Evolutionary conservation across 2,329 filamentous ascomycete species (phyloP).

Genomic region (Colletotrichum sansevieriae): DNA sequence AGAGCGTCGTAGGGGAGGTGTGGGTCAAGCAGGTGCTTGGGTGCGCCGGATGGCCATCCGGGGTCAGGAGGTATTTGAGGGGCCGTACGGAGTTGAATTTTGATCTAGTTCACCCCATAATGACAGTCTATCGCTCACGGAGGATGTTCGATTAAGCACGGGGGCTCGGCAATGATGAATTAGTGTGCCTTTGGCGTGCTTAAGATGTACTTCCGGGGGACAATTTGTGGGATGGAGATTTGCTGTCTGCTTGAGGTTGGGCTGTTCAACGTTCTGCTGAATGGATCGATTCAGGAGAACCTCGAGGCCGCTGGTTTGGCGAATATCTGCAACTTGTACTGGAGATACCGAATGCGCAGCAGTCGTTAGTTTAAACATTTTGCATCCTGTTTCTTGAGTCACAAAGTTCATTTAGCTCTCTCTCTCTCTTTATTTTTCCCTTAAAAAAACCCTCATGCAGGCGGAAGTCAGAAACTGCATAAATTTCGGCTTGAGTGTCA

Average conservation of each 20-base stretch:
- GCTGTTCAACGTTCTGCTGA: constrained; percentile 1
- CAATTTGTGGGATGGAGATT: neutral
- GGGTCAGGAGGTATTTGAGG: constrained; percentile 10
- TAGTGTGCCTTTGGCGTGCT: neutral
- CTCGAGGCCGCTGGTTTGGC: neutral
- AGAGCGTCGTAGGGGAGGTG: constrained; percentile 12
- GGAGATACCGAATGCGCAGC: no score
- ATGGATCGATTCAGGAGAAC: constrained; percentile 12
- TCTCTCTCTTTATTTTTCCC: no score
- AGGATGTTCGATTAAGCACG: neutral
- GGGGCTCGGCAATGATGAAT: neutral
- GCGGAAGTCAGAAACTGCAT: no score
- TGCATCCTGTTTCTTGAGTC: no score
- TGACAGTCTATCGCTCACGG: neutral
- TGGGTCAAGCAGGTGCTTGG: no score
- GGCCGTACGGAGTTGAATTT: constrained; percentile 17
- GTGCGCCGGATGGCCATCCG: constrained; percentile 21
- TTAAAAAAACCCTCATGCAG: no score
- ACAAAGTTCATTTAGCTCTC: no score
- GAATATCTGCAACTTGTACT: neutral
- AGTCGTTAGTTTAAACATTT: no score
- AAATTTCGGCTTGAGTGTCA: no score
- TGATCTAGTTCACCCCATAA: no score
- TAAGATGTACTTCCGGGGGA: constrained; percentile 14
- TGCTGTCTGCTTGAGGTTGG: constrained; percentile 16